Conservation (phyloP, 352 stramenopile species). For the Phytophthora crassamura region DNA sequence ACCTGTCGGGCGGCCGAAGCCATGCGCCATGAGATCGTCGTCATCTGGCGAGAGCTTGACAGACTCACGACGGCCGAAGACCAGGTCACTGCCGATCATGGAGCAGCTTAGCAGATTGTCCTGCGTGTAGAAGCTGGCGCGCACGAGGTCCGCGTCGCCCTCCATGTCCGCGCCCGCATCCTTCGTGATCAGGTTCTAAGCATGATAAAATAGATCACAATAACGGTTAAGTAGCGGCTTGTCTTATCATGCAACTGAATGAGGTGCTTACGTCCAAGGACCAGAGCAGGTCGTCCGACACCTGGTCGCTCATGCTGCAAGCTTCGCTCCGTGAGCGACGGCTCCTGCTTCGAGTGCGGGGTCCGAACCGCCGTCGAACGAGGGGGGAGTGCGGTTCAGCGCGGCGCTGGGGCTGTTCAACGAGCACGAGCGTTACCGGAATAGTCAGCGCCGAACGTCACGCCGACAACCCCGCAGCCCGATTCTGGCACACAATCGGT, state of each 20-base stretch:
- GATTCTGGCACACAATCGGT: constrained; percentile 19
- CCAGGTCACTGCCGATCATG: constrained; percentile 53
- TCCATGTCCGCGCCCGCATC: constrained; percentile 39
- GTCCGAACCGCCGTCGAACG: constrained; percentile 4
- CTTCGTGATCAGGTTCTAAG: constrained; percentile 54
- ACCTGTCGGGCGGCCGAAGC: constrained; percentile 37
- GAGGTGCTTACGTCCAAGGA: constrained; percentile 65
- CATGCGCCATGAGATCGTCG: constrained; percentile 16
- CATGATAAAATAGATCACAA: constrained; percentile 16
- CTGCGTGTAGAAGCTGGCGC: constrained; percentile 55
- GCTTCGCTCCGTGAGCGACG: too few species aligned
- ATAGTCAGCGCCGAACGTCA: constrained; percentile 47
- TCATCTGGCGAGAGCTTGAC: constrained; percentile 16
- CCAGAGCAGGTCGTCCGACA: constrained; percentile 76
- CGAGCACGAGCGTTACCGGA: constrained; percentile 35
- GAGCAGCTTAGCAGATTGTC: constrained; percentile 40
- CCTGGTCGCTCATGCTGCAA: constrained; percentile 51
- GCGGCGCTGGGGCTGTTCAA: constrained; percentile 18
- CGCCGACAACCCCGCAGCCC: constrained; percentile 17
- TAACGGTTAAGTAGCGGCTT: background rate
- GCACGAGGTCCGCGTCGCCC: constrained; percentile 42
- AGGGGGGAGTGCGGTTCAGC: constrained; percentile 25
- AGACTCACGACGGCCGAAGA: constrained; percentile 48
- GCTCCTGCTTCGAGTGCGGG: background rate
- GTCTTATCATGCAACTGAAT: background rate